phyloP scores from a whole-genome alignment of 2,329 filamentous ascomycete species.

The Talaromyces pinophilus region DNA sequence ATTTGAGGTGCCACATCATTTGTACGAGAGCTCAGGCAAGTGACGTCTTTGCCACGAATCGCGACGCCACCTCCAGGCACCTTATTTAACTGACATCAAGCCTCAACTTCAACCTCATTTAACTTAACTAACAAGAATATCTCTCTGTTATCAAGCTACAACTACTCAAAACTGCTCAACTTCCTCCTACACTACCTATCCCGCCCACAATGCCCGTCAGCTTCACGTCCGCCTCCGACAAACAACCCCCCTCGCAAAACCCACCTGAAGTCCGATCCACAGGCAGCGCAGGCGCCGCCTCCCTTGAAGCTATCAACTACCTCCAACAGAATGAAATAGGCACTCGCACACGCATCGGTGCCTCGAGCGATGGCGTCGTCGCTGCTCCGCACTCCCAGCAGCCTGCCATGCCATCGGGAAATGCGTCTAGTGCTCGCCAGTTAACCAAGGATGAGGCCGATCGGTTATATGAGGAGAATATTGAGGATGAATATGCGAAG shows the following conservation, averaged over 20 bases:
- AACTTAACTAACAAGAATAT: background rate
- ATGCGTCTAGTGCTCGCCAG: conserved; percentile 27
- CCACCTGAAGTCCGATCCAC: conserved; percentile 20
- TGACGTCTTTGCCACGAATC: conserved; percentile 15
- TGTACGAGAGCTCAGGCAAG: background rate
- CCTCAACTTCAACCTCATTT: background rate
- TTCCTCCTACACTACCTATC: conserved; percentile 10
- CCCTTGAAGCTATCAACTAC: conserved; percentile 24
- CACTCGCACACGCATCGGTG: conserved; percentile 25
- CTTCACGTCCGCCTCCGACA: conserved; percentile 8
- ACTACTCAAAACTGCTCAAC: conserved; percentile 12
- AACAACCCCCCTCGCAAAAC: conserved; percentile 18
- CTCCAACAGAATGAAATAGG: conserved; percentile 18
- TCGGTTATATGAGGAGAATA: conserved; percentile 47
- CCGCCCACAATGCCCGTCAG: conserved; percentile 20
- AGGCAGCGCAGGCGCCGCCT: conserved; percentile 27
- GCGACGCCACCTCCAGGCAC: conserved; percentile 8
- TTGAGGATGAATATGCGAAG: conserved; percentile 52
- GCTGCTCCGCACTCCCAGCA: conserved; percentile 26
- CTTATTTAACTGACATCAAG: conserved; percentile 2
- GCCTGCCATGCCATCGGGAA: conserved; percentile 24
- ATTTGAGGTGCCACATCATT: background rate
- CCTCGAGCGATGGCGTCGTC: conserved; percentile 26
- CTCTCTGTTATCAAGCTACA: background rate
- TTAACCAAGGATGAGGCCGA: conserved; percentile 47